Conservation (phyloP, 2,329 filamentous ascomycete genomes). For the Teratosphaeria pseudoeucalypti region DNA sequence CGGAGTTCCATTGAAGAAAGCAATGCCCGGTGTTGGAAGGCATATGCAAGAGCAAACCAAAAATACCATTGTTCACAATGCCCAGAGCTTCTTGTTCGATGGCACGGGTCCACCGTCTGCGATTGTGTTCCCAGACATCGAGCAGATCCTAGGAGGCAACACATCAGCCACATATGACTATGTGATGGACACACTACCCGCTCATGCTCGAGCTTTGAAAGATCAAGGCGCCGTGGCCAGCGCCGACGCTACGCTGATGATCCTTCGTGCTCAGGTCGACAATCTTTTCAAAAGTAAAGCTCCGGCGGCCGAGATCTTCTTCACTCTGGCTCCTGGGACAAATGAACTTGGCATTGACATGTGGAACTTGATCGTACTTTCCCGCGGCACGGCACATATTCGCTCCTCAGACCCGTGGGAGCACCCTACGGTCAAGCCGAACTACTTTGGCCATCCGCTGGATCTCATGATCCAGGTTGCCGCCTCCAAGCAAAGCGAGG, state of each 20-base stretch:
- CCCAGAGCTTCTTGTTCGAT: constrained; percentile 15
- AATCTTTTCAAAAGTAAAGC: constrained; percentile 16
- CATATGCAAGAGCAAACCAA: constrained; percentile 10
- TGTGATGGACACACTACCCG: constrained; percentile 18
- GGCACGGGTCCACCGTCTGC: constrained; percentile 30
- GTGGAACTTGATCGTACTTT: constrained; percentile 25
- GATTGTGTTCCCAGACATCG: constrained; percentile 27
- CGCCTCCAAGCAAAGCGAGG: constrained; percentile 23
- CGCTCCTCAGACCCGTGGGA: background rate
- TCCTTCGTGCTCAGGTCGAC: constrained; percentile 16
- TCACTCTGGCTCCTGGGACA: constrained; percentile 22
- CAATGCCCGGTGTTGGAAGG: constrained; percentile 2
- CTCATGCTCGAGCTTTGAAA: constrained; percentile 18
- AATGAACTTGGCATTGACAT: constrained; percentile 26
- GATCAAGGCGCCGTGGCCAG: constrained; percentile 11
- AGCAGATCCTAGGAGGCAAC: constrained; percentile 26
- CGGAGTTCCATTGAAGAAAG: constrained; percentile 32
- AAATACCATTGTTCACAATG: constrained; percentile 8
- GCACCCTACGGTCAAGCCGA: constrained; percentile 15
- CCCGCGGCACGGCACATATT: constrained; percentile 18
- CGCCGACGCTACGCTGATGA: constrained; percentile 10
- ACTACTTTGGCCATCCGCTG: constrained; percentile 32
- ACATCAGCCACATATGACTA: constrained; percentile 16
- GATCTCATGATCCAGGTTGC: constrained; percentile 28
- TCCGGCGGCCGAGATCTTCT: constrained; percentile 27